phyloP scores from a whole-genome alignment of 1,284 basidiomycete genomes.

The Laetiporus sulphureus region DNA sequence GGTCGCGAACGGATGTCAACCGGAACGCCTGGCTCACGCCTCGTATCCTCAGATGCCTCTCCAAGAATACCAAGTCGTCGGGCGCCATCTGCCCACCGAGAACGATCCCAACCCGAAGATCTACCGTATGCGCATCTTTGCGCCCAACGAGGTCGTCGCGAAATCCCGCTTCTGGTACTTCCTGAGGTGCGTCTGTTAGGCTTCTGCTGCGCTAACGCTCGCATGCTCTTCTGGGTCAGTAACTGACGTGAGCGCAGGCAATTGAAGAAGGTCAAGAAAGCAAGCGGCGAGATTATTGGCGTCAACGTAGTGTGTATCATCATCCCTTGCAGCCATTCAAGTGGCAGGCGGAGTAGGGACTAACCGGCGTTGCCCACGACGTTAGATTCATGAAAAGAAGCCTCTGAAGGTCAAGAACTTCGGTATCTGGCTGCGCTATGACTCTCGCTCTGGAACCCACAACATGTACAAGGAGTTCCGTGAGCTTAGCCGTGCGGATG shows the following conservation, averaged over 20 bases:
- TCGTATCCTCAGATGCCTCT: slow-evolving; percentile 37
- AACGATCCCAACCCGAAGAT: slow-evolving; percentile 91
- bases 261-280: slow-evolving; percentile 99
- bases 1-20: slow-evolving; percentile 6
- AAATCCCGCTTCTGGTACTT: slow-evolving; percentile 99
- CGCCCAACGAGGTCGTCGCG: slow-evolving; percentile 96
- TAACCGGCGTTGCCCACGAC: slow-evolving; percentile 33
- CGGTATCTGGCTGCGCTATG: slow-evolving; percentile 99
- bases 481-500: slow-evolving; percentile 90
- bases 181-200: slow-evolving; percentile 54
- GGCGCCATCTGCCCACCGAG: slow-evolving; percentile 95
- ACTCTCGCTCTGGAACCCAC: slow-evolving; percentile 96
- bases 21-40: not conserved
- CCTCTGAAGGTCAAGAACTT: slow-evolving; percentile 99
- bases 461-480: slow-evolving; percentile 99
- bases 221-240: not conserved
- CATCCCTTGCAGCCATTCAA: slow-evolving; percentile 77
- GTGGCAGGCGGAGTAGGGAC: slow-evolving; percentile 77
- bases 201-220: not conserved
- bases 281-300: slow-evolving; percentile 97
- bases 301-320: slow-evolving; percentile 89
- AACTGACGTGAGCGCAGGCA: slow-evolving; percentile 48
- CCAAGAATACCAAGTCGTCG: slow-evolving; percentile 93
- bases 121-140: slow-evolving; percentile 99
- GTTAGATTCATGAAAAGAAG: slow-evolving; percentile 93